These are phyloP conservation scores for Asterionellopsis glacialis DNA, from an alignment of 108 stramenopile species.

Conservation along the genomic window DNA sequence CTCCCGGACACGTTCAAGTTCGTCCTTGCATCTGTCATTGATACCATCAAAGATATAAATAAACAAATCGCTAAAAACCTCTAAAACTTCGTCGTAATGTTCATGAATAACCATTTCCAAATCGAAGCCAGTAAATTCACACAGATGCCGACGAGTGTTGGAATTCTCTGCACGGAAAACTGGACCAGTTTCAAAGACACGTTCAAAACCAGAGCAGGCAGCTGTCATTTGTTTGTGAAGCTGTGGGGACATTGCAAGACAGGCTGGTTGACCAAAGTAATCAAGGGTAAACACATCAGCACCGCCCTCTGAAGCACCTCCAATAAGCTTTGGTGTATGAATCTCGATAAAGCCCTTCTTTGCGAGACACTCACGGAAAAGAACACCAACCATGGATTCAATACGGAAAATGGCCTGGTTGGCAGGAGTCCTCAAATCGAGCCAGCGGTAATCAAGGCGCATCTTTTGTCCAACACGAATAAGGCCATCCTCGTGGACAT, in stretches of 20 bases:
- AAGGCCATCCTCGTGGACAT: slow-evolving; percentile 54
- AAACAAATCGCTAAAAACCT: slow-evolving; percentile 95
- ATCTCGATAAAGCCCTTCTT: slow-evolving; percentile 93
- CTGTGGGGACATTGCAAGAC: slow-evolving; percentile 98
- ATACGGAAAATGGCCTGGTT: slow-evolving; percentile 98
- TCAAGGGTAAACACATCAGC: slow-evolving; percentile 93
- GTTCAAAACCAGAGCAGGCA: slow-evolving; percentile 98
- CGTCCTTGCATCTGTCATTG: slow-evolving; percentile 75
- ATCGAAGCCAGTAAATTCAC: slow-evolving; percentile 99
- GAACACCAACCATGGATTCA: slow-evolving; percentile 90
- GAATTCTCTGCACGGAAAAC: slow-evolving; percentile 99
- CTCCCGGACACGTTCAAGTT: slow-evolving; percentile 87
- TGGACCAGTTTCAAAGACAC: slow-evolving; percentile 97
- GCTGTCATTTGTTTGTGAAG: slow-evolving; percentile 98
- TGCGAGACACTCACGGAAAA: slow-evolving; percentile 92
- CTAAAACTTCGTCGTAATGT: slow-evolving; percentile 98
- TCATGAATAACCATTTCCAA: slow-evolving; percentile 98
- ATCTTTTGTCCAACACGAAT: slow-evolving; percentile 86
- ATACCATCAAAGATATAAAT: slow-evolving; percentile 96
- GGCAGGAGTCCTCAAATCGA: slow-evolving; percentile 96
- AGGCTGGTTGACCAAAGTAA: slow-evolving; percentile 95
- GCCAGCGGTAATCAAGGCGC: slow-evolving; percentile 94
- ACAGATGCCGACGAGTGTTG: slow-evolving; percentile 96
- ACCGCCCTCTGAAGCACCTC: slow-evolving; percentile 97
- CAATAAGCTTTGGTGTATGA: slow-evolving; percentile 97